phyloP scores from a whole-genome alignment of 2,329 filamentous ascomycete genomes.

The Fusarium metavorans region DNA sequence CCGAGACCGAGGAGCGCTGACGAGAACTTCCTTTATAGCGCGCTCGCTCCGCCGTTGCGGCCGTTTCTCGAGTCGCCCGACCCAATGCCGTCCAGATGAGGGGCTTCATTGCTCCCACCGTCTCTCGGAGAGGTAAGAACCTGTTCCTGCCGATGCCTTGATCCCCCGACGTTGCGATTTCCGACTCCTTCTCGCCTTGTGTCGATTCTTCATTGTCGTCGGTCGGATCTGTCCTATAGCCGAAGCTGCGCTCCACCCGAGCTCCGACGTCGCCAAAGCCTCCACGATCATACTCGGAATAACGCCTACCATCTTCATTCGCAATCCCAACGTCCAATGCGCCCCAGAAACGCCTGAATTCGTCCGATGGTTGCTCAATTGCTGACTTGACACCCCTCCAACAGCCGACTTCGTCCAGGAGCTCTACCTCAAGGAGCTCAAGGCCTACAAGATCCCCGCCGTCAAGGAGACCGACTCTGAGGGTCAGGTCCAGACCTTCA shows the following conservation, averaged over 20 bases:
- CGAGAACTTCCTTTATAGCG: conserved; percentile 54
- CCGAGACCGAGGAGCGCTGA: conserved; percentile 6
- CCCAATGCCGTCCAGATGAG: conserved; percentile 61
- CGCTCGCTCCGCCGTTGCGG: conserved; percentile 63
- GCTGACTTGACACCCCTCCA: conserved; percentile 42
- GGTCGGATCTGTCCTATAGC: conserved; percentile 41
- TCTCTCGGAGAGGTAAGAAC: conserved; percentile 71
- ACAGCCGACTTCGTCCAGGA: conserved; percentile 97
- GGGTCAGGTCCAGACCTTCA: conserved; percentile 91
- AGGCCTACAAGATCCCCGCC: conserved; percentile 88
- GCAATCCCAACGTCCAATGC: neutral
- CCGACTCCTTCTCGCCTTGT: neutral
- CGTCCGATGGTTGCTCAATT: conserved; percentile 16
- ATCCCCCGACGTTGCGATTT: neutral
- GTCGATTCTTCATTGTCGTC: conserved; percentile 20
- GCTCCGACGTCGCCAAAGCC: conserved; percentile 42
- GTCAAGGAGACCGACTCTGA: conserved; percentile 89
- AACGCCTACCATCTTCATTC: neutral
- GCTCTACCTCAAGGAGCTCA: conserved; percentile 95
- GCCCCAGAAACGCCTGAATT: neutral
- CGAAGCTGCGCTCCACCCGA: conserved; percentile 45
- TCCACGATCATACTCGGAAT: conserved; percentile 8
- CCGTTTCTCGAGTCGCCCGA: conserved; percentile 59
- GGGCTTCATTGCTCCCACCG: conserved; percentile 70
- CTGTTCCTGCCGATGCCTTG: conserved; percentile 9